A percentile compares a stretch with the other conserved stretches of the same genome.
Conservation (phyloP, 2,329 filamentous ascomycete genomes). For the Colletotrichum musicola region DNA sequence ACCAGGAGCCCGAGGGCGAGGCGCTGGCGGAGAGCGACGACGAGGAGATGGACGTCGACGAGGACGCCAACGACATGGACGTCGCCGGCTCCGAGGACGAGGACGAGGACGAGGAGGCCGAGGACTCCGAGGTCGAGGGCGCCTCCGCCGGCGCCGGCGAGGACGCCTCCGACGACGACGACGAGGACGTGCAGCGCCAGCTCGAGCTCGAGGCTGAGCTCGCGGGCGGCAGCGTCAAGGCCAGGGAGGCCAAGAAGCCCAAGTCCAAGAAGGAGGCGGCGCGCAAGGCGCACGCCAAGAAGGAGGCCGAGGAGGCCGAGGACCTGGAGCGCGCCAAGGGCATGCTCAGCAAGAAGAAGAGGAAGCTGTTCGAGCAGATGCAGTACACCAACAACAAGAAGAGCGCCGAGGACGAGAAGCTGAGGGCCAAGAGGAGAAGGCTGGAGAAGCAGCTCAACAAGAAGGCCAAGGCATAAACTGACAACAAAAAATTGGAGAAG, state of each 20-base stretch:
- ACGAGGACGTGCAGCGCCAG: constrained; percentile 82
- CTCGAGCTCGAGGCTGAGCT: constrained; percentile 94
- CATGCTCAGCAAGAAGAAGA: constrained; percentile 98
- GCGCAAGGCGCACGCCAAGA: constrained; percentile 76
- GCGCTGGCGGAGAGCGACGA: constrained; percentile 76
- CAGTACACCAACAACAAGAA: constrained; percentile 94
- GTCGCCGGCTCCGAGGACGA: constrained; percentile 66
- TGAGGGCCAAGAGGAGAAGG: constrained; percentile 91
- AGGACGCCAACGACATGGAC: constrained; percentile 56
- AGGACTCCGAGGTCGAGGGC: constrained; percentile 63
- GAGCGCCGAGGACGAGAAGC: constrained; percentile 87
- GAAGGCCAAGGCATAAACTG: constrained; percentile 40
- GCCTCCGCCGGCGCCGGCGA: constrained; percentile 60
- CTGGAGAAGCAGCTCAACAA: constrained; percentile 76
- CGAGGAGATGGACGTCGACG: constrained; percentile 58
- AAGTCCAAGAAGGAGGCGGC: constrained; percentile 78
- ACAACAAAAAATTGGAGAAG: neutral
- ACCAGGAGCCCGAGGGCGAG: constrained; percentile 90
- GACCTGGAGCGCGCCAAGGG: constrained; percentile 94
- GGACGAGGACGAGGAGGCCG: constrained; percentile 60
- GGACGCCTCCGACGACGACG: constrained; percentile 58
- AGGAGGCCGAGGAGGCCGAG: constrained; percentile 82
- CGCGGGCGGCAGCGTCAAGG: constrained; percentile 72
- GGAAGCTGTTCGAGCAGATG: constrained; percentile 98
- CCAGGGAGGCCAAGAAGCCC: constrained; percentile 63